Base-by-base conservation (phyloP, 345 rosid species). In the Firmiana major region DNA sequence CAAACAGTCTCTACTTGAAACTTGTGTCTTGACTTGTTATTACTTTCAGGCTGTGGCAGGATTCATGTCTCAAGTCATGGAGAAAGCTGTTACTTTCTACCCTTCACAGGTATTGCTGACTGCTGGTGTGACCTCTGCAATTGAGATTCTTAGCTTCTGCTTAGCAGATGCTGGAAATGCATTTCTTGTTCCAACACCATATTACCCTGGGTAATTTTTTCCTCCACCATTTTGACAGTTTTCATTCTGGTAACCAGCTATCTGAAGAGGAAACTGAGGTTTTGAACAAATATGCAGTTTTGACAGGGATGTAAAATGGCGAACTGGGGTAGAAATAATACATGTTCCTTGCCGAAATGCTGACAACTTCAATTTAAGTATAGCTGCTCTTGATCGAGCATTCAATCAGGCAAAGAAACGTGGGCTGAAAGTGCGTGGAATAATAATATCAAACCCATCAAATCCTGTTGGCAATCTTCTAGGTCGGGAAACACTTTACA, bases 121-220 rank as follows among this genome's bases (percentile, higher is more conserved):
- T 16, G 84, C 94, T 38, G 97, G 99, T 71, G 89, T 90, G 60
- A 79, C 86, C 4, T 82, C 98, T 19, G 99, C 98, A 28, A 84
- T 90, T 2, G 98, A 95, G 84, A 88, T 88, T 79, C 93, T 95
- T 54, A 87, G 90, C 81, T 95, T 92, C 87, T 92, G 97, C 80
- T 78, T 95, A 76, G 99, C 98, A 38, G 99, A 95, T 88, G 78
- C 89, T 22, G 99, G 98, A 79, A 95, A 93, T 80, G 98, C 98
- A 58, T 93, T 93, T 79, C 97, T 95, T 19, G 91, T 95, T 72
- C 99, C 98, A 17, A 92, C 99, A 4, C 99, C 98, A 1, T 90
- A 87, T 75, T 74, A 82, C 48, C 97, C 99, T 0, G 85, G 93
- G 99, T 95, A 92, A 75, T 16, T 5, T 24, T 49, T 45, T 73